Conservation (phyloP, 2,329 filamentous ascomycete species). For the Corniculantispora saksenae region DNA sequence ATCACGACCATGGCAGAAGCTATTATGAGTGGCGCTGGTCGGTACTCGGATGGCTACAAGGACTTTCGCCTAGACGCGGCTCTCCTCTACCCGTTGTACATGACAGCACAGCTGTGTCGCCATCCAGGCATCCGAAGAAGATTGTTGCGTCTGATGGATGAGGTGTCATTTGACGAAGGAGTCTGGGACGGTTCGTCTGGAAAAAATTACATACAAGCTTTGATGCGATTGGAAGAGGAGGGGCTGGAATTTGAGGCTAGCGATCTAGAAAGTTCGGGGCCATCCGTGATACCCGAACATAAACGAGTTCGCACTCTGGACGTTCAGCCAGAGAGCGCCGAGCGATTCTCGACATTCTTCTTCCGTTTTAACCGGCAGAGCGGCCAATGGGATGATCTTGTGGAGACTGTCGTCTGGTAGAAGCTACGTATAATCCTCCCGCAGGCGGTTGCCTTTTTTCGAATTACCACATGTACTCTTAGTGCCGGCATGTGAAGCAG, state of each 20-base stretch:
- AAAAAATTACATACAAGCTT: neutral
- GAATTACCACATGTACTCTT: no score
- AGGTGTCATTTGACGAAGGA: conserved; percentile 1
- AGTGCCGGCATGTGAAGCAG: no score
- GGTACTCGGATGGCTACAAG: neutral
- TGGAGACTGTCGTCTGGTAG: neutral
- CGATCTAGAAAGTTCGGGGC: neutral
- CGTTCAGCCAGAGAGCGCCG: neutral
- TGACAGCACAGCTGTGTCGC: conserved; percentile 18
- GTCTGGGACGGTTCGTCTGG: conserved; percentile 13
- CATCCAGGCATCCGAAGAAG: conserved; percentile 11
- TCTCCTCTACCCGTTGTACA: conserved; percentile 18
- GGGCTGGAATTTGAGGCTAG: neutral
- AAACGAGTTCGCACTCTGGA: neutral
- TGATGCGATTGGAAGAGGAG: conserved; percentile 18
- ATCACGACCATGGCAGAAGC: conserved; percentile 15
- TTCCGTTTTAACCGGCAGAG: neutral
- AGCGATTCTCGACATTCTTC: neutral
- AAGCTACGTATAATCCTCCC: neutral
- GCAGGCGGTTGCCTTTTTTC: no score
- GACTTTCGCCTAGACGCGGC: conserved; percentile 16
- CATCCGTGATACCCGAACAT: neutral
- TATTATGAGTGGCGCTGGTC: neutral
- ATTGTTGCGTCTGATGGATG: conserved; percentile 4
- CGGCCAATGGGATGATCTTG: neutral